These are phyloP conservation scores for Stagonosporopsis chrysanthemi DNA, from an alignment of 2,329 filamentous ascomycete genomes.

Conservation along the genomic window DNA sequence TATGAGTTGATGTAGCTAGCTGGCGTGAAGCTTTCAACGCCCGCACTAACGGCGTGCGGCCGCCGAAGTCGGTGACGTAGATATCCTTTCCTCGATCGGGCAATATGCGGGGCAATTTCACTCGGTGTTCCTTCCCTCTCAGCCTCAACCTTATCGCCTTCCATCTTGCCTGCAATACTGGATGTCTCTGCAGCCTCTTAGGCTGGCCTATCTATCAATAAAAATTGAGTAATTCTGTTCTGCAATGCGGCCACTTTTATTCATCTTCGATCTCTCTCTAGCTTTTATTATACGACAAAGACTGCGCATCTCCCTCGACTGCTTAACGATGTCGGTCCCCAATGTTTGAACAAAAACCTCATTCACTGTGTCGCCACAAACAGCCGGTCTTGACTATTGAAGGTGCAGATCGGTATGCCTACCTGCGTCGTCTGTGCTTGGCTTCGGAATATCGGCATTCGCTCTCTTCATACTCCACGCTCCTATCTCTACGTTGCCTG, in stretches of 20 bases:
- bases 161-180: too few species aligned
- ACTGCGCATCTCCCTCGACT: neutral
- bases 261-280: neutral
- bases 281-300: neutral
- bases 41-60: constrained; percentile 3
- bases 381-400: neutral
- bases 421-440: neutral
- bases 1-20: constrained; percentile 1
- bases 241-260: neutral
- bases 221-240: neutral
- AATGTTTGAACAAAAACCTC: neutral
- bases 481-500: neutral
- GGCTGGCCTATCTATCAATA: too few species aligned
- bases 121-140: constrained; percentile 8
- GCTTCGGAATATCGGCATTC: neutral
- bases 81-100: neutral
- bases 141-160: constrained; percentile 5
- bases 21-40: constrained; percentile 16
- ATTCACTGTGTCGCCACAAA: neutral
- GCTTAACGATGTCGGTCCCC: neutral
- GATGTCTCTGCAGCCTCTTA: too few species aligned
- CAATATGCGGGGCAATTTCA: neutral
- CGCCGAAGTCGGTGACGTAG: constrained; percentile 21
- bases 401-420: neutral
- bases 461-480: too few species aligned